Evolutionary conservation across 108 stramenopile species (phyloP), one percentile per base, ranked within the genome.

Genomic region (Asterionellopsis glacialis): DNA sequence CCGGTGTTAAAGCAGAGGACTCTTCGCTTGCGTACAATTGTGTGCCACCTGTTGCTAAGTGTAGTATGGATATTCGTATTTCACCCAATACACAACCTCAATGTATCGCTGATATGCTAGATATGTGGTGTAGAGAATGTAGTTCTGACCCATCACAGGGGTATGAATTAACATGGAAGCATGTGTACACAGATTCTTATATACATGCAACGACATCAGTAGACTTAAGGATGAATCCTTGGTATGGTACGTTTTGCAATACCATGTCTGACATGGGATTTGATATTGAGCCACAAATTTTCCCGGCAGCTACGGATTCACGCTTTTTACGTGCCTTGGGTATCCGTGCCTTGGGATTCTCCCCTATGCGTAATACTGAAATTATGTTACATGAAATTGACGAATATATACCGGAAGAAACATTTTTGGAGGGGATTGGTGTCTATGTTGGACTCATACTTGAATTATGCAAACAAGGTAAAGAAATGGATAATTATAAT

Each of bases 381-480:
- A 94, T 98, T 23, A 66, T 96, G 67, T 70, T 98, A 63, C 97
- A 98, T 64, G 97, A 98, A 74, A 88, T 96, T 76, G 90, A 98
- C 68, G 97, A 98, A 72, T 96, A 92, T 64, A 58, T 98, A 27
- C 77, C 88, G 51, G 88, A 93, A 65, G 69, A 61, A 39, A 85
- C 84, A 11, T 98, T 92, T 61, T 43, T 91, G 59, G 93, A 98
- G 61, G 97, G 97, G 1, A 78, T 96, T 51, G 80, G 58, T 53
- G 88, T 98, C 18, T 96, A 94, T 70, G 87, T 84, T 15, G 67
- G 70, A 5, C 7, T 33, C 5, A 33, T 33, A 5, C 33, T 2
- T 33, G 33, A 33, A 33, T 33, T 33, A 33, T 2, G 33, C 2
- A 33, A 2, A 33, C 33, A 33, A 33, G 33, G 33, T 5, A 33